Evolutionary conservation across 345 rosid genomes (phyloP), one percentile per base, ranked within the genome.

Genomic region (Syzygium aqueum): DNA sequence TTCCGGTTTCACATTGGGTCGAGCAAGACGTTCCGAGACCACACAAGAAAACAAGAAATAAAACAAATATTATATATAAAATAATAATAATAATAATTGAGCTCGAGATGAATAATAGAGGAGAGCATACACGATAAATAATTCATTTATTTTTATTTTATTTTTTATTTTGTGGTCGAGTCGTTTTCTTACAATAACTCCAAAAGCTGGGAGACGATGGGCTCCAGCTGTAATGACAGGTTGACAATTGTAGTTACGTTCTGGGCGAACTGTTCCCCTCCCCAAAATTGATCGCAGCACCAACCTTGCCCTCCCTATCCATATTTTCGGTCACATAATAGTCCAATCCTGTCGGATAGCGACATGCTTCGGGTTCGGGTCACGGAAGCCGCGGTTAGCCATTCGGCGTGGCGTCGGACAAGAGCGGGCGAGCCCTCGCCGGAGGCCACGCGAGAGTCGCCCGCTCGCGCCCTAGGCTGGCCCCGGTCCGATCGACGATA

Each of bases 191-290:
- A 27, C 51, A 59, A 85, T 85, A 73, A 57, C 53, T 85, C 86
- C 86, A 85, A 85, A 85, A 23, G 53, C 17, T 23, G n/a, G 85
- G 53, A 56, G n/a, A 67, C 12, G 67, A 85, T 59, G 86, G 86
- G 86, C 86, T 85, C 86, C 86, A 85, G 86, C 86, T 85, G 86
- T 85, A 61, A 73, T 73, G 80, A 73, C 80, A 73, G 23, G 49
- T 73, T 73, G 80, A 73, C 80, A 19, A 73, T 73, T 4, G 14
- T 73, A 73, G 80, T 33, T 33, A 11, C 80, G 80, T 25, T 73
- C 80, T 17, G 25, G 25, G 25, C 80, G 46, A 33, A 33, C 19
- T 73, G 43, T 19, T 40, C 73, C 73, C 73, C 37, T 13, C 73
- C 6, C 17, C 73, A 6, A n/a, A n/a, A 28, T 61, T 4, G 49